These are phyloP conservation scores for Orbilia ellipsospora DNA, from an alignment of 2,329 filamentous ascomycete genomes.

Conservation along the genomic window DNA sequence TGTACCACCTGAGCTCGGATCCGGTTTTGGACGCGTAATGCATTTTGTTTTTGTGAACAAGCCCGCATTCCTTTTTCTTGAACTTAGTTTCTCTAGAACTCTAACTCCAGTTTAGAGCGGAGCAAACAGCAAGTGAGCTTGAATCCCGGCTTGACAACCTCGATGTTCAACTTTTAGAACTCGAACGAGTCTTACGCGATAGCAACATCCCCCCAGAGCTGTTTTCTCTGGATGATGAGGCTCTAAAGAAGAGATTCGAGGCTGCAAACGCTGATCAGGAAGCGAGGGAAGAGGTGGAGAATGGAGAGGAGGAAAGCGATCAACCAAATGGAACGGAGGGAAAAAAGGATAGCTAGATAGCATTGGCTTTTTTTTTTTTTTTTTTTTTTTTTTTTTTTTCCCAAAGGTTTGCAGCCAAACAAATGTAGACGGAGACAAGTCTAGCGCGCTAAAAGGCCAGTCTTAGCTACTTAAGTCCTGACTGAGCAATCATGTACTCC, in stretches of 20 bases:
- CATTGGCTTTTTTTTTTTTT: too few species aligned
- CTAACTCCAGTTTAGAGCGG: conserved; percentile 42
- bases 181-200: conserved; percentile 39
- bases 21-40: conserved; percentile 24
- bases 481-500: too few species aligned
- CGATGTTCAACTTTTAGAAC: conserved; percentile 23
- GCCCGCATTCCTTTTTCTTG: too few species aligned
- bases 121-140: conserved; percentile 48
- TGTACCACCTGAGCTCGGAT: neutral
- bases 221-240: conserved; percentile 46
- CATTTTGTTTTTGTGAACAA: neutral
- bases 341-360: conserved; percentile 10
- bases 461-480: too few species aligned
- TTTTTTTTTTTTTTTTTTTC: too few species aligned
- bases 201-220: conserved; percentile 48
- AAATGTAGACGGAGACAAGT: too few species aligned
- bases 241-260: conserved; percentile 36
- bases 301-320: neutral
- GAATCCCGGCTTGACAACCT: conserved; percentile 48
- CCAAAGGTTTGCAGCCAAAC: too few species aligned
- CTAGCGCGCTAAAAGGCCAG: too few species aligned
- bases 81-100: neutral
- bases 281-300: conserved; percentile 7
- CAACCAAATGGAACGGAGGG: conserved; percentile 18
- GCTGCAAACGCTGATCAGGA: conserved; percentile 20